A percentile compares a stretch with the other conserved stretches of the same genome.
Evolutionary conservation across 2,329 filamentous ascomycete genomes (phyloP).

Genomic region (Ascocoryne sarcoides): DNA sequence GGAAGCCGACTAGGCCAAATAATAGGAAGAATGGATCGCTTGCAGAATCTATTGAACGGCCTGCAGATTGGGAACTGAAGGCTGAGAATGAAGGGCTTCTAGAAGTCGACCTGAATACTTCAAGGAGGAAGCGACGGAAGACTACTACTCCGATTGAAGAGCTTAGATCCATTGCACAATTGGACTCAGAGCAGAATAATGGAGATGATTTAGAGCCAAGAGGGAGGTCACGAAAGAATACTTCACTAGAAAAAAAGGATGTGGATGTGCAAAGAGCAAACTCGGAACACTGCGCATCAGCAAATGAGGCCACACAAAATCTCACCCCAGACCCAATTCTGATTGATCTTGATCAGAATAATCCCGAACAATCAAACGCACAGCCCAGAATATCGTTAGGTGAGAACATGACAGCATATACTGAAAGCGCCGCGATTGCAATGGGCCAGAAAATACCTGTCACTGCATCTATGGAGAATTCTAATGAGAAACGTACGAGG

Average conservation of each 20-base stretch:
- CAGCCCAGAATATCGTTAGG: neutral
- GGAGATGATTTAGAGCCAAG: neutral
- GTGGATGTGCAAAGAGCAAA: neutral
- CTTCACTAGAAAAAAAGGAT: neutral
- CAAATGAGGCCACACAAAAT: neutral
- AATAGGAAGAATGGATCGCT: neutral
- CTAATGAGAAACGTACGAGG: slow-evolving; percentile 4
- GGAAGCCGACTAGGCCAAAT: too few species aligned
- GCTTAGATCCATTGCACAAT: neutral
- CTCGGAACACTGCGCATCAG: neutral
- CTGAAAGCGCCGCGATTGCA: neutral
- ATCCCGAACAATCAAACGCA: neutral
- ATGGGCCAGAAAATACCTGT: neutral
- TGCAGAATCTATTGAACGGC: too few species aligned
- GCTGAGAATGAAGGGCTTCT: slow-evolving; percentile 15
- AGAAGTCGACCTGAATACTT: slow-evolving; percentile 26
- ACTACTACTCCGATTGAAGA: slow-evolving; percentile 27
- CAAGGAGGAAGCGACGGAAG: slow-evolving; percentile 37
- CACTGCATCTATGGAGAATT: neutral
- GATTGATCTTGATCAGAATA: neutral
- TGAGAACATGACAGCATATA: neutral
- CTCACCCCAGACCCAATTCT: neutral
- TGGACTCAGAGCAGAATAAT: neutral
- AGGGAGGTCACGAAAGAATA: neutral
- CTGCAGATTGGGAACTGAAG: too few species aligned